These are phyloP conservation scores for Gloeophyllum trabeum DNA, from an alignment of 768 basidiomycete species.

Conservation along the genomic window DNA sequence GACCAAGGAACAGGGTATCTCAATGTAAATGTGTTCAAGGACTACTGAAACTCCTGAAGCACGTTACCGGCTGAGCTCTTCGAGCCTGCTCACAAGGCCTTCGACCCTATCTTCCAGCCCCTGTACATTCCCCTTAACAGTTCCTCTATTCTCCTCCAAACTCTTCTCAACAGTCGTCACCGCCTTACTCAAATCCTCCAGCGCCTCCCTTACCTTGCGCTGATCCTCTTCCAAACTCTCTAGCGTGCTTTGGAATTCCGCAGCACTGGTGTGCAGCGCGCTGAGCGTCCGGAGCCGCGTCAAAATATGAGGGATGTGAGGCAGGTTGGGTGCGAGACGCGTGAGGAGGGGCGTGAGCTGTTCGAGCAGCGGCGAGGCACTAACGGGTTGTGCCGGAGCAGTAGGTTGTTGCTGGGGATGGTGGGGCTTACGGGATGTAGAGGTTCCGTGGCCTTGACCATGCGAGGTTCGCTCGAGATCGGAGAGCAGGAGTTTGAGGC, in stretches of 20 bases:
- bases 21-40: too few species aligned
- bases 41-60: too few species aligned
- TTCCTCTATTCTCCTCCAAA: conserved; percentile 57
- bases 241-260: conserved; percentile 63
- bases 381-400: conserved; percentile 5
- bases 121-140: conserved; percentile 64
- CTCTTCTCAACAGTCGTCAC: conserved; percentile 67
- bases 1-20: too few species aligned
- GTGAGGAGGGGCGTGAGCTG: conserved; percentile 58
- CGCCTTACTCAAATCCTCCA: conserved; percentile 60
- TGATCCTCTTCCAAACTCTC: conserved; percentile 64
- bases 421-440: conserved; percentile 2
- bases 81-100: conserved; percentile 31
- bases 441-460: conserved; percentile 17
- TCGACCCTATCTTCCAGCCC: conserved; percentile 55
- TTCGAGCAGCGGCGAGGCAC: conserved; percentile 32
- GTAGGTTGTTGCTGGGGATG: conserved; percentile 5
- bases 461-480: conserved; percentile 79
- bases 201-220: conserved; percentile 43
- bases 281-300: conserved; percentile 81
- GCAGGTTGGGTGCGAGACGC: conserved; percentile 60
- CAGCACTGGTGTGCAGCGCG: conserved; percentile 69
- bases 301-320: conserved; percentile 84
- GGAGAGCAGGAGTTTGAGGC: conserved; percentile 83
- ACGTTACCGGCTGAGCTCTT: too few species aligned